These are phyloP conservation scores for Parietaria judaica DNA, from an alignment of 306 rosid genomes.

Conservation along the genomic window DNA sequence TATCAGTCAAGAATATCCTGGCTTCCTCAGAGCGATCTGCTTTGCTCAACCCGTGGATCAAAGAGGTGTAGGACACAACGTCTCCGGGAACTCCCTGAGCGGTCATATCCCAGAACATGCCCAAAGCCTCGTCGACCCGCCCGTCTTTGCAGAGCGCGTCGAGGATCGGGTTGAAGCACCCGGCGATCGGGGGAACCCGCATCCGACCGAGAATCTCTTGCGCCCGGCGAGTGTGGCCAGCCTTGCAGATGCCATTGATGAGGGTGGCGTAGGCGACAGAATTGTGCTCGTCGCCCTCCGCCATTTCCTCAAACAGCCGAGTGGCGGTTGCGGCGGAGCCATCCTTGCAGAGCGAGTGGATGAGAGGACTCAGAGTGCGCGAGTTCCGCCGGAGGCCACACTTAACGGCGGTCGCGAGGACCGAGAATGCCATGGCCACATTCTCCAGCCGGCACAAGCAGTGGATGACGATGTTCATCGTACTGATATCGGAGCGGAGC, in stretches of 20 bases:
- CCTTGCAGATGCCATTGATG: no score
- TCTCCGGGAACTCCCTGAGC: neutral
- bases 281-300: no score
- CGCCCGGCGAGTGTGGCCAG: no score
- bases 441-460: conserved; percentile 2
- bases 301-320: no score
- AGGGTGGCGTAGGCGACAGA: no score
- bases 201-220: no score
- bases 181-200: neutral
- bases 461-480: neutral
- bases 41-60: conserved; percentile 1
- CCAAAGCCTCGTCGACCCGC: neutral
- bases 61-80: neutral
- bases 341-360: neutral
- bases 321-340: no score
- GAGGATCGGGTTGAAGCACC: neutral
- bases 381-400: neutral
- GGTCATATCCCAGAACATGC: neutral
- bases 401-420: neutral
- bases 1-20: neutral
- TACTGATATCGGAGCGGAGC: neutral
- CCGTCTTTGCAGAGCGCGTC: conserved; percentile 4
- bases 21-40: neutral
- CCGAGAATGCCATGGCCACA: neutral
- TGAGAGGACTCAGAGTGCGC: neutral